Evolutionary conservation across 2,329 filamentous ascomycete genomes (phyloP).

Genomic region (Teratosphaeria destructans): DNA sequence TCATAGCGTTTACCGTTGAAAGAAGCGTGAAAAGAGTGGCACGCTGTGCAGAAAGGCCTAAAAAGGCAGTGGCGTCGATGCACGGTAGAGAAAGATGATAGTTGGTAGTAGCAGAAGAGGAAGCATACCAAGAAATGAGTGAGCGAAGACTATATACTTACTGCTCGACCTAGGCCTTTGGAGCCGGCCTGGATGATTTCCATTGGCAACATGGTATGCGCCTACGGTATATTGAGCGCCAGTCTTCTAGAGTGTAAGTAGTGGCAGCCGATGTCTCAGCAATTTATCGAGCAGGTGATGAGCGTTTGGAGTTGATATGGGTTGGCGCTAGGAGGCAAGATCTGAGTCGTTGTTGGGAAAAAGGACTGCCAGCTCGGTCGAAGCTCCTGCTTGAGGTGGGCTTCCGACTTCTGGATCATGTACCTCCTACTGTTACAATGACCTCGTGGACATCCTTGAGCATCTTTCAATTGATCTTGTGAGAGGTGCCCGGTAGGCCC

Average conservation of each 20-base stretch:
- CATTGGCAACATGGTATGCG: background rate
- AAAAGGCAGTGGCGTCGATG: background rate
- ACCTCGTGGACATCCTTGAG: background rate
- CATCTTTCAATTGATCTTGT: background rate
- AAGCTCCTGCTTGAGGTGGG: background rate
- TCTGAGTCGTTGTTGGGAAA: background rate
- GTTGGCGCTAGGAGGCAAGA: slow-evolving; percentile 3
- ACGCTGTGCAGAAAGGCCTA: slow-evolving; percentile 5
- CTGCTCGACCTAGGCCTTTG: background rate
- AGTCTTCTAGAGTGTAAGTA: background rate
- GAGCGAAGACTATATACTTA: background rate
- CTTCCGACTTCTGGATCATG: background rate
- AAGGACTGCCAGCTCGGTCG: background rate
- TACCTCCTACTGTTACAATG: background rate
- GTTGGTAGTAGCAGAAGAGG: background rate
- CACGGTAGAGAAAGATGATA: background rate
- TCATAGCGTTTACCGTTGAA: slow-evolving; percentile 15
- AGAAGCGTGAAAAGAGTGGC: slow-evolving; percentile 12
- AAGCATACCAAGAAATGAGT: background rate
- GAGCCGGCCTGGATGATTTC: background rate
- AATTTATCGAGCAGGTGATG: background rate
- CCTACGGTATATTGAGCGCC: background rate
- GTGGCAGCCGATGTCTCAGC: background rate
- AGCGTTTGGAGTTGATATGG: slow-evolving; percentile 3
- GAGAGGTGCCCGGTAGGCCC: too few species aligned